Conservation (phyloP, 768 basidiomycete species). For the Rhodotorula graminis region DNA sequence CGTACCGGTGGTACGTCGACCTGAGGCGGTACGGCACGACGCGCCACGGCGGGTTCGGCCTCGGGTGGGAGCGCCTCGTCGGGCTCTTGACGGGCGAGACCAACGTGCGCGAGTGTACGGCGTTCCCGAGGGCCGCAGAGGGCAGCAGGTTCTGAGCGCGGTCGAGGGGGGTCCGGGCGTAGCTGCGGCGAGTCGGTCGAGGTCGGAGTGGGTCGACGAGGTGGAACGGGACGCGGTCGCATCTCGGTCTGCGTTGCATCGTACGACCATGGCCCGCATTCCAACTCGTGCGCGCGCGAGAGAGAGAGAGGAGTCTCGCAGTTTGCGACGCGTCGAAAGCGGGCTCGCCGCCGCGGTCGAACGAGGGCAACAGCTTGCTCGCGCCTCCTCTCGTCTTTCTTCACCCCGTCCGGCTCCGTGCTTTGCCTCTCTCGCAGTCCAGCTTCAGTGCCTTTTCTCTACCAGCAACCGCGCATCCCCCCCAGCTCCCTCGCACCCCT, state of each 20-base stretch:
- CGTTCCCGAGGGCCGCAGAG: slow-evolving; percentile 64
- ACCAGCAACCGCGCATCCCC: not conserved
- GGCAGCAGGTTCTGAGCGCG: slow-evolving; percentile 27
- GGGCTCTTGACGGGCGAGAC: slow-evolving; percentile 79
- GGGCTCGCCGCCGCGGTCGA: too few species aligned
- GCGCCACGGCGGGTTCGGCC: slow-evolving; percentile 90
- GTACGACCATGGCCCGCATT: not conserved
- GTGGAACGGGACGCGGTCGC: not conserved
- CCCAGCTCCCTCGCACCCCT: too few species aligned
- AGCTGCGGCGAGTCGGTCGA: not conserved
- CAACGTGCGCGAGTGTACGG: slow-evolving; percentile 87
- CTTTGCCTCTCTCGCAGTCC: too few species aligned
- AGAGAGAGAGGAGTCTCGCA: not conserved
- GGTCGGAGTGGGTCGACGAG: not conserved
- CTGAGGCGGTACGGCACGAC: slow-evolving; percentile 76
- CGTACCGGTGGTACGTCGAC: slow-evolving; percentile 65
- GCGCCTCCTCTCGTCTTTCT: not conserved
- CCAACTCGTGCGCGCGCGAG: fast-evolving
- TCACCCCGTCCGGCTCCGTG: too few species aligned
- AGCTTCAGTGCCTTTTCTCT: not conserved
- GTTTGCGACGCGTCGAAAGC: not conserved
- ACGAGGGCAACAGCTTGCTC: not conserved
- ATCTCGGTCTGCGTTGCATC: too few species aligned
- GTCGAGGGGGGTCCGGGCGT: not conserved
- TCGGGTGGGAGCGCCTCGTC: slow-evolving; percentile 89